Conservation (phyloP, 495 filamentous ascomycete genomes). For the Extremus antarcticus region DNA sequence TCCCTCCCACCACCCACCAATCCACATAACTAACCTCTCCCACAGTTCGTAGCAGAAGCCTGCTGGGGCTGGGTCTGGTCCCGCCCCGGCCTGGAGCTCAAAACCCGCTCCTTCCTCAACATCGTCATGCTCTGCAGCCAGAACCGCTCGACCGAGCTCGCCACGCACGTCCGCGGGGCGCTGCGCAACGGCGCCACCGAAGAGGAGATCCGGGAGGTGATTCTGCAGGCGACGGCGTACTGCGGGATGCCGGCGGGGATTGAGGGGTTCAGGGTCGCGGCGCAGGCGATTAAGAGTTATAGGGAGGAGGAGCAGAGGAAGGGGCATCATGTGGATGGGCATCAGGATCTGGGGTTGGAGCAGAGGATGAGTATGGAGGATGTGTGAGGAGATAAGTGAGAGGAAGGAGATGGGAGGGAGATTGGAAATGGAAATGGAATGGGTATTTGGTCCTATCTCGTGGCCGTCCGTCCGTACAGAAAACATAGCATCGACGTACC, state of each 20-base stretch:
- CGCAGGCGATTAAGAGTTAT: conserved; percentile 26
- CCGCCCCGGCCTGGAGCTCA: conserved; percentile 42
- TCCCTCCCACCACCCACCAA: no score
- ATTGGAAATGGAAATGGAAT: neutral
- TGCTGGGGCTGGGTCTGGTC: conserved; percentile 48
- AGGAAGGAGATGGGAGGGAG: neutral
- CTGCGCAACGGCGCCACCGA: conserved; percentile 43
- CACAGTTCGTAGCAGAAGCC: conserved; percentile 42
- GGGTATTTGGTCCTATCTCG: neutral
- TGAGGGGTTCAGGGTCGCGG: conserved; percentile 35
- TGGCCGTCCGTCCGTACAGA: neutral
- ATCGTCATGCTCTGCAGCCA: conserved; percentile 46
- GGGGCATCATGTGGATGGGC: neutral
- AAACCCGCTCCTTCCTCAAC: conserved; percentile 44
- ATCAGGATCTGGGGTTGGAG: conserved; percentile 10
- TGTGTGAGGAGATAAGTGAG: conserved; percentile 1
- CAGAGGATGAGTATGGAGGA: conserved; percentile 3
- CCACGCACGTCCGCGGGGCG: conserved; percentile 42
- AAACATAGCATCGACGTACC: neutral
- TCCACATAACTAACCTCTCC: no score
- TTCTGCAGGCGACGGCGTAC: conserved; percentile 43
- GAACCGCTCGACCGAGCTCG: conserved; percentile 43
- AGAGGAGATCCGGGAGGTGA: conserved; percentile 43
- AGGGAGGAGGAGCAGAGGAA: conserved; percentile 11
- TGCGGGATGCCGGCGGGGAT: conserved; percentile 49